Evolutionary conservation across 2,329 filamentous ascomycete species (phyloP).

Genomic region (Exophiala dermatitidis): DNA sequence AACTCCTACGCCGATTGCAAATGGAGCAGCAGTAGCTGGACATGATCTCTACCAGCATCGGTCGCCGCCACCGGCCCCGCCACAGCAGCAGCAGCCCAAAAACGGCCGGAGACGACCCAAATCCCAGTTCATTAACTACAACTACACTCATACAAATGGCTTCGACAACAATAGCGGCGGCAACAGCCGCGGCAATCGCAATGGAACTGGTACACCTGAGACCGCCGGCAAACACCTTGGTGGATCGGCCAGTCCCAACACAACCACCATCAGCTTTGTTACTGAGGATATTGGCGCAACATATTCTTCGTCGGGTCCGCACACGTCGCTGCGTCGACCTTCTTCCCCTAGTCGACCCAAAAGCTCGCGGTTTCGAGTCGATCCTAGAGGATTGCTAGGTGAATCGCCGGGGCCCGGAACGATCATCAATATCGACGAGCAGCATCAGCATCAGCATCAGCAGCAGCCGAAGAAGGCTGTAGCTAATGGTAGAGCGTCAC

Average conservation of each 20-base stretch:
- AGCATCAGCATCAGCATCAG: background rate
- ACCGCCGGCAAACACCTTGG: background rate
- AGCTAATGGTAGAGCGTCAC: background rate
- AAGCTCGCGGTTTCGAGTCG: conserved; percentile 17
- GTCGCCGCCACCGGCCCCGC: too few species aligned
- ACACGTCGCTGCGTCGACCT: conserved; percentile 1
- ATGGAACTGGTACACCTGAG: too few species aligned
- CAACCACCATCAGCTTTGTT: background rate
- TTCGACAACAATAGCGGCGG: background rate
- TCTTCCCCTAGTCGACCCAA: conserved; percentile 13
- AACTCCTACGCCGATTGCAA: background rate
- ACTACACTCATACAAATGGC: background rate
- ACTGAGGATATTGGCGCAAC: too few species aligned
- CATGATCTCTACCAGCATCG: too few species aligned
- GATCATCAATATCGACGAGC: conserved; percentile 18
- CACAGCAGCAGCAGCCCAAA: background rate
- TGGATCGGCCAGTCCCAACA: background rate
- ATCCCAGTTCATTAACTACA: background rate
- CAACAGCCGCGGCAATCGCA: too few species aligned
- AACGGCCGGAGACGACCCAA: background rate
- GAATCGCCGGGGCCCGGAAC: conserved; percentile 20
- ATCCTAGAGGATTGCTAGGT: conserved; percentile 17
- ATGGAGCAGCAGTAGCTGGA: too few species aligned
- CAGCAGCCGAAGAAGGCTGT: background rate
- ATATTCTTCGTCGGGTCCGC: background rate